Percentiles rank a stretch among this genome's conserved stretches.
These are phyloP conservation scores for Vinca minor DNA, from an alignment of 257 asterid genomes.

Conservation along the genomic window DNA sequence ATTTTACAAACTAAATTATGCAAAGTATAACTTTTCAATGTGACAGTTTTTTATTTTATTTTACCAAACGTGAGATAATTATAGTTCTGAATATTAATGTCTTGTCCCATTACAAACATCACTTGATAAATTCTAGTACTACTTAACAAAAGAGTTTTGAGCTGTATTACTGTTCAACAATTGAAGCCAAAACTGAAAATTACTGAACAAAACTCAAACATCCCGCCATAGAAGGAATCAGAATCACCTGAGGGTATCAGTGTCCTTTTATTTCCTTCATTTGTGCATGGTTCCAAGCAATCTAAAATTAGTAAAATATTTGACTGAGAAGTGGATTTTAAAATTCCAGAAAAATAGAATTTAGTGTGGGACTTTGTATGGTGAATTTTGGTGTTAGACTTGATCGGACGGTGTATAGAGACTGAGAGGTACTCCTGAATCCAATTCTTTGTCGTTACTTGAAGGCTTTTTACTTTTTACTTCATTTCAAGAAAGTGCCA, in stretches of 20 bases:
- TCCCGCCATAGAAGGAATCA: not conserved
- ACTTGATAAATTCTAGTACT: too few relatives aligned
- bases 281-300: not conserved
- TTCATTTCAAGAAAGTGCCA: not conserved
- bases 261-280: too few relatives aligned
- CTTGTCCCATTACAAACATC: too few relatives aligned
- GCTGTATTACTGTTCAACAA: not conserved
- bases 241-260: not conserved
- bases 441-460: not conserved
- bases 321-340: not conserved
- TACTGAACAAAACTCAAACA: not conserved
- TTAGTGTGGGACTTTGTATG: not conserved
- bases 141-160: too few relatives aligned
- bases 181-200: not conserved
- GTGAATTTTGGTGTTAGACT: slow-evolving; percentile 9
- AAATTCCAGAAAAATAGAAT: not conserved
- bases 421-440: too few relatives aligned
- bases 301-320: slow-evolving; percentile 9
- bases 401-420: slow-evolving; percentile 3
- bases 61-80: too few relatives aligned
- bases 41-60: too few relatives aligned
- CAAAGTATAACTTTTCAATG: too few relatives aligned
- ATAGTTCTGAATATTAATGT: too few relatives aligned
- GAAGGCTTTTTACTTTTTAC: too few relatives aligned
- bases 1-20: too few relatives aligned